Evolutionary conservation across 1,139 yeast genomes (phyloP), one percentile per base, ranked within the genome.

Genomic region (Magnusiomyces tetraspermus): DNA sequence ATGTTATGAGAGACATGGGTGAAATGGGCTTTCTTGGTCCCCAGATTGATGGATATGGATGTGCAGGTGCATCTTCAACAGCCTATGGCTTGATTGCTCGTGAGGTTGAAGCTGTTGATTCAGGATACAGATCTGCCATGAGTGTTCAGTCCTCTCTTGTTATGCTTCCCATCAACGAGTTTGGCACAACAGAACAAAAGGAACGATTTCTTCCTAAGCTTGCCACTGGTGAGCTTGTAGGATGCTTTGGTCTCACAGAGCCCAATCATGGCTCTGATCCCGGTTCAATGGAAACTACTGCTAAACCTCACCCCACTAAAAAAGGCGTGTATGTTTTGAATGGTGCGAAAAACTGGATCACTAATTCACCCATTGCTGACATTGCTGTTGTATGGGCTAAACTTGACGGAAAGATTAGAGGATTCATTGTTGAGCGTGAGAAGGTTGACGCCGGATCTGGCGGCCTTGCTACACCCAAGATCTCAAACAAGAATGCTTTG

Each of bases 261-360:
- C 76, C 76, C 46, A 71, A 73, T 60, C 76, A 72, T 55, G 76
- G 76, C 24, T 71, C 75, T 17, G 76, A 72, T 53, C 76, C 76
- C 4, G 75, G 67, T 1, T 67, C 74, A 6, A 72, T 72, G 76
- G 74, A 71, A 59, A 73, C 76, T 19, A 60, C 58, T 6, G 76
- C 76, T 23, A 61, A 64, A 49, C 68, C 64, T 21, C 75, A 72
- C 56, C 75, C 76, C 19, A 67, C 72, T 26, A 72, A 71, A 57
- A 59, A 69, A 57, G 76, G 74, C 28, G 74, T 71, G 10, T 72
- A 70, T 56, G 60, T 72, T 44, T 65, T 72, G 38, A 64, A 64
- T 42, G 76, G 76, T 17, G 68, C 75, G 44, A 72, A 72, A 61
- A 72, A 64, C 54, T 72, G 76, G 76, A 72, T 72, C 65, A 73